Percentiles rank a stretch among this genome's conserved stretches.
Evolutionary conservation across 2,329 filamentous ascomycete species (phyloP).

Genomic region (Alternaria sp.): DNA sequence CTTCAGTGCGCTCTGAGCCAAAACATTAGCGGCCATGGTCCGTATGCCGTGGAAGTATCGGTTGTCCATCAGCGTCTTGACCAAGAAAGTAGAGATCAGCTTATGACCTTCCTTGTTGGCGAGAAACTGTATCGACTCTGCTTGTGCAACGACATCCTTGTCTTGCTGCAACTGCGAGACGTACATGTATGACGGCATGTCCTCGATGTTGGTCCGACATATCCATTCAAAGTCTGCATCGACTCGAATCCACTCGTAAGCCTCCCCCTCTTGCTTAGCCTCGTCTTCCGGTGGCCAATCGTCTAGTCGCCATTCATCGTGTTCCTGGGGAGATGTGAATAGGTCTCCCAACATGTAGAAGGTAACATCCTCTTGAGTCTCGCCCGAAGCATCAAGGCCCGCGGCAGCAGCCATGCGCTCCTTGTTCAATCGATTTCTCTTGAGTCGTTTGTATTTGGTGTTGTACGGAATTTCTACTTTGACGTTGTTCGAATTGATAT

Average conservation of each 20-base stretch:
- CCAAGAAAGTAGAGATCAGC: constrained; percentile 85
- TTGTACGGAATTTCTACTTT: constrained; percentile 97
- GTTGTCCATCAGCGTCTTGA: constrained; percentile 86
- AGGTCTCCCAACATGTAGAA: constrained; percentile 94
- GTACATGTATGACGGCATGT: constrained; percentile 96
- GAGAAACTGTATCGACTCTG: constrained; percentile 75
- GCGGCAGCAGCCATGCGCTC: constrained; percentile 72
- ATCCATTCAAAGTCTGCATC: constrained; percentile 99
- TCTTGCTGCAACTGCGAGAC: constrained; percentile 97
- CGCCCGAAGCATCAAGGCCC: constrained; percentile 67
- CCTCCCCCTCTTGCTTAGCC: constrained; percentile 90
- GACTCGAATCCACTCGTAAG: constrained; percentile 97
- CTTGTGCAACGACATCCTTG: constrained; percentile 89
- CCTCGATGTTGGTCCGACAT: constrained; percentile 74
- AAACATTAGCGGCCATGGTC: constrained; percentile 78
- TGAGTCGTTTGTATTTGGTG: constrained; percentile 97
- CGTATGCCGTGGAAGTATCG: constrained; percentile 95
- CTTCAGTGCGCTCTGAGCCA: constrained; percentile 72
- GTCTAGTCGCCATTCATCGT: constrained; percentile 79
- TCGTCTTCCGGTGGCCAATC: constrained; percentile 93
- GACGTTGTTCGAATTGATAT: constrained; percentile 85
- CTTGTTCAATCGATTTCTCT: constrained; percentile 82
- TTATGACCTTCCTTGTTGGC: constrained; percentile 71
- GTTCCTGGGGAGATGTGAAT: constrained; percentile 80
- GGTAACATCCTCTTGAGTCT: constrained; percentile 76